These are phyloP conservation scores for Corynascus novoguineensis DNA, from an alignment of 495 filamentous ascomycete species.

Conservation along the genomic window DNA sequence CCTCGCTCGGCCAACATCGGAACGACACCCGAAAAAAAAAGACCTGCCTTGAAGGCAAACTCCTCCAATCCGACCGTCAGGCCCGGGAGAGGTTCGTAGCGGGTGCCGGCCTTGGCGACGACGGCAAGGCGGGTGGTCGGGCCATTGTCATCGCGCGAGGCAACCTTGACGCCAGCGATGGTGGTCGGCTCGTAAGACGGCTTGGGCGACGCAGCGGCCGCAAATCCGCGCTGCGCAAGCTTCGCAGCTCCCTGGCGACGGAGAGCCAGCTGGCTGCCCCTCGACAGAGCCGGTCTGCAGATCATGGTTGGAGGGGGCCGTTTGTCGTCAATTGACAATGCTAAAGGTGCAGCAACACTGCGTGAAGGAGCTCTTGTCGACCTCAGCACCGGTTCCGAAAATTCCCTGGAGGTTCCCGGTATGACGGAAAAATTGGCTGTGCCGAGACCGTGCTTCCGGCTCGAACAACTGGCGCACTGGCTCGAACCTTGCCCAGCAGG, in stretches of 20 bases:
- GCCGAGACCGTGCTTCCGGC: slow-evolving; percentile 21
- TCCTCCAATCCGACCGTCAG: slow-evolving; percentile 83
- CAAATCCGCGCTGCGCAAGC: slow-evolving; percentile 61
- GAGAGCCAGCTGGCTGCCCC: slow-evolving; percentile 70
- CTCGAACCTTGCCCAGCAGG: not conserved
- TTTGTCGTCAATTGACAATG: slow-evolving; percentile 43
- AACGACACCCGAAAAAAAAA: not conserved
- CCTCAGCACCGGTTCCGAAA: slow-evolving; percentile 27
- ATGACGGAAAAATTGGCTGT: slow-evolving; percentile 32
- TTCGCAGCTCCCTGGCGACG: slow-evolving; percentile 57
- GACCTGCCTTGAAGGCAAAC: slow-evolving; percentile 90
- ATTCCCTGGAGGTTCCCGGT: slow-evolving; percentile 31
- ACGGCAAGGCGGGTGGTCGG: slow-evolving; percentile 85
- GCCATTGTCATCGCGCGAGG: slow-evolving; percentile 77
- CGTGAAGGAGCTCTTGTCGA: slow-evolving; percentile 26
- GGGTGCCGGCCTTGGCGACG: slow-evolving; percentile 85
- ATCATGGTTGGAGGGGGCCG: slow-evolving; percentile 63
- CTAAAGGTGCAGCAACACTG: slow-evolving; percentile 25
- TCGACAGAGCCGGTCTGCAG: slow-evolving; percentile 71
- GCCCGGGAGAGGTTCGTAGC: slow-evolving; percentile 84
- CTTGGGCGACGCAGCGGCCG: slow-evolving; percentile 66
- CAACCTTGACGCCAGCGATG: slow-evolving; percentile 81
- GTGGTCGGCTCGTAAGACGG: slow-evolving; percentile 86
- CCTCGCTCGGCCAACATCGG: not conserved
- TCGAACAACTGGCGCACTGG: not conserved